Evolutionary conservation across 441 rosid species (phyloP).

Genomic region (Adansonia madagascariensis): DNA sequence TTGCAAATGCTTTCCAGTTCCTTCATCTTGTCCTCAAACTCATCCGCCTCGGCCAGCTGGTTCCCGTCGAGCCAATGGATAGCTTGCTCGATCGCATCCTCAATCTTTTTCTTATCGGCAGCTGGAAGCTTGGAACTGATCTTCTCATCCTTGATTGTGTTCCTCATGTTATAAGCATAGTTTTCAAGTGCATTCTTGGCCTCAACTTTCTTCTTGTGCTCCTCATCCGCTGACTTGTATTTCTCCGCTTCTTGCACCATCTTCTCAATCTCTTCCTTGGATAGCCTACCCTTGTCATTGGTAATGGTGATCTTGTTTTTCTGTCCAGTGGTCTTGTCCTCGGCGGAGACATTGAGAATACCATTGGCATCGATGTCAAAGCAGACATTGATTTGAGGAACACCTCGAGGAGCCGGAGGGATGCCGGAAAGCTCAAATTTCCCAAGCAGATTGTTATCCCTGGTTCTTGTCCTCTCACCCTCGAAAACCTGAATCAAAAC

Average conservation of each 20-base stretch:
- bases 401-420: constrained; percentile 75
- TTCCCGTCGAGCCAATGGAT: constrained; percentile 68
- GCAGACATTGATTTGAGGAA: constrained; percentile 70
- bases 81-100: constrained; percentile 59
- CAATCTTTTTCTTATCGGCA: constrained; percentile 72
- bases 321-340: constrained; percentile 79
- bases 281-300: constrained; percentile 72
- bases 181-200: constrained; percentile 52
- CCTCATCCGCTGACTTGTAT: constrained; percentile 69
- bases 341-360: constrained; percentile 73
- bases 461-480: constrained; percentile 70
- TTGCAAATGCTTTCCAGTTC: constrained; percentile 73
- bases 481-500: constrained; percentile 78
- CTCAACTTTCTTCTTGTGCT: constrained; percentile 79
- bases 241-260: constrained; percentile 82
- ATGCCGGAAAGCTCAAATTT: constrained; percentile 78
- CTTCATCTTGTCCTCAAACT: constrained; percentile 73
- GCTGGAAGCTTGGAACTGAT: constrained; percentile 55
- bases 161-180: constrained; percentile 14
- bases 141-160: constrained; percentile 49
- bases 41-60: constrained; percentile 71
- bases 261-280: constrained; percentile 64
- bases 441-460: constrained; percentile 73
- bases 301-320: constrained; percentile 80
- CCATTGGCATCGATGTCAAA: constrained; percentile 72